Base-by-base conservation (phyloP, 2,329 filamentous ascomycete genomes). In the Scortechinia acanthostroma region DNA sequence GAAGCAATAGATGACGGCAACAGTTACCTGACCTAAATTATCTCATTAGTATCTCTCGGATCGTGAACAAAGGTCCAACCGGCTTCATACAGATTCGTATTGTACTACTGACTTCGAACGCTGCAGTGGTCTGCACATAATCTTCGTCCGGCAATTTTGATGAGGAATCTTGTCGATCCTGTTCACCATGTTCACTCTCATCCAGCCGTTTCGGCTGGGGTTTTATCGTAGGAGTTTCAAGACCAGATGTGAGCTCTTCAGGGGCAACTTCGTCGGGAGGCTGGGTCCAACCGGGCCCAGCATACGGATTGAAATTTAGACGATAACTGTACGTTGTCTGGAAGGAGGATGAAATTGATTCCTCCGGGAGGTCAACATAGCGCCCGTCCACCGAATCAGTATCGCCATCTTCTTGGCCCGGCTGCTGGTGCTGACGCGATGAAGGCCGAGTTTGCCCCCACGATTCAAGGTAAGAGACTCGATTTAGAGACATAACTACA, bases 1-100 rank as follows among this genome's bases (percentile, higher is more conserved):
- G 25, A 91, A 74, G 61, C 86, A 91, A 58, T 86, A 87, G 10
- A 87, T 53, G 1, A 88, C 79, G 4, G 82, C 84, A 42, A 77
- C 68, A 33, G 65, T 63, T n/a, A 91, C 77, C 64, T 91, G 87
- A 40, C 6, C 35, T 30, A 30, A n/a, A n/a, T n/a, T n/a, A n/a
- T n/a, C n/a, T n/a, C n/a, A n/a, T n/a, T n/a, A n/a, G n/a, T n/a
- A n/a, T n/a, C n/a, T n/a, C 25, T 30, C 10, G 25, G n/a, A 30
- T n/a, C 10, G 25, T n/a, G 25, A n/a, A 30, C 10, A 30, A 30
- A 30, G 25, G 10, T 30, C n/a, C 10, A 30, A 30, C 10, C 10
- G n/a, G n/a, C 10, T n/a, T 30, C 25, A n/a, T 30, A 30, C 25
- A 10, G n/a, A 30, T 30, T 30, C 25, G 10, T n/a, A 10, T 30